Percentiles rank a stretch among this genome's conserved stretches.
These are phyloP conservation scores for Malus hybrid DNA, from an alignment of 331 rosid species.

Conservation along the genomic window DNA sequence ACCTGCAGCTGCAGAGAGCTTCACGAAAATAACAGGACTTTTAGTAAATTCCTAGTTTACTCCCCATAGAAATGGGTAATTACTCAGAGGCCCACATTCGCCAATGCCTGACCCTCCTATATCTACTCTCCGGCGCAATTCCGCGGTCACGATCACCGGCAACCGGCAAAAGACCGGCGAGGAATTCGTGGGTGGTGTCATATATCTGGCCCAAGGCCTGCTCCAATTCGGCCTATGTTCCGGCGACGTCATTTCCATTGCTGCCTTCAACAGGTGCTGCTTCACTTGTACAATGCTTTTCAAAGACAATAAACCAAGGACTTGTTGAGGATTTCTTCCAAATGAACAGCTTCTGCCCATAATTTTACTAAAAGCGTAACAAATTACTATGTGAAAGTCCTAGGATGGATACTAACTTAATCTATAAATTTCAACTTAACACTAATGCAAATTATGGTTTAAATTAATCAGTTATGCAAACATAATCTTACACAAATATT, in stretches of 20 bases:
- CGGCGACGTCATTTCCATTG: constrained; percentile 65
- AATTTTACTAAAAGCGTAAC: too few relatives aligned
- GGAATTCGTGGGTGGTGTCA: constrained; percentile 48
- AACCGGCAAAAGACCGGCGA: constrained; percentile 36
- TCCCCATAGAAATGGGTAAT: constrained; percentile 15
- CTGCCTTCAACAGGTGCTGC: constrained; percentile 65
- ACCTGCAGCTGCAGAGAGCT: not conserved
- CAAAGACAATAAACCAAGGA: too few relatives aligned
- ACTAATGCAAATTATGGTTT: too few relatives aligned
- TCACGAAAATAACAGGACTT: not conserved
- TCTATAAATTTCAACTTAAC: too few relatives aligned
- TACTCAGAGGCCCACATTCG: constrained; percentile 56
- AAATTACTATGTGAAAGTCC: too few relatives aligned
- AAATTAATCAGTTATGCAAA: too few relatives aligned
- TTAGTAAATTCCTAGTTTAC: not conserved
- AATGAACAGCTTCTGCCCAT: too few relatives aligned
- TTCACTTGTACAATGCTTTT: not conserved
- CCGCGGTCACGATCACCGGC: constrained; percentile 35
- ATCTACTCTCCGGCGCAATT: constrained; percentile 24
- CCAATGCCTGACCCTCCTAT: constrained; percentile 54
- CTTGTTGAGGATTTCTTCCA: too few relatives aligned
- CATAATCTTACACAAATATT: too few relatives aligned
- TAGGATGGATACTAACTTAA: too few relatives aligned
- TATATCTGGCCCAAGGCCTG: constrained; percentile 48
- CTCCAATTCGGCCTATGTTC: constrained; percentile 42